phyloP scores from a whole-genome alignment of 2,329 filamentous ascomycete species.

The Fusarium torulosum region DNA sequence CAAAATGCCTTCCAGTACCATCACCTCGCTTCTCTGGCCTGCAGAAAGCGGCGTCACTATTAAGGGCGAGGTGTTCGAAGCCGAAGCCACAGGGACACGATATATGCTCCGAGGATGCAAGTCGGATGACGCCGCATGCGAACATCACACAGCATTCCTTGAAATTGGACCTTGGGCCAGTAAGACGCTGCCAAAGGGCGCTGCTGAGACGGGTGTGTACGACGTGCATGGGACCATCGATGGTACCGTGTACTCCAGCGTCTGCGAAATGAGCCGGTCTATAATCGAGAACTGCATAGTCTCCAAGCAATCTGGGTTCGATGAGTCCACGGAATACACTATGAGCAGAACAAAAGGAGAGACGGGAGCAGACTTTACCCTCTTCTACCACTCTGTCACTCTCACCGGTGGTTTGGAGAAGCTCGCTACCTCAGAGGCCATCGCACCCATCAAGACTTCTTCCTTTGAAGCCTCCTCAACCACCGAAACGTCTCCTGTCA shows the following conservation, averaged over 20 bases:
- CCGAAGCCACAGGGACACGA: constrained; percentile 1
- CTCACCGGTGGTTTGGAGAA: constrained; percentile 8
- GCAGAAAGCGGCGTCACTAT: not conserved
- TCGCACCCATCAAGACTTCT: not conserved
- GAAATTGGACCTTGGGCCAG: constrained; percentile 15
- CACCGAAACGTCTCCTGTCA: not conserved
- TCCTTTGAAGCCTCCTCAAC: not conserved
- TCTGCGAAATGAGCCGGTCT: constrained; percentile 16
- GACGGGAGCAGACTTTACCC: constrained; percentile 14
- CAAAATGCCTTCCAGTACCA: not conserved
- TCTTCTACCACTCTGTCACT: constrained; percentile 9
- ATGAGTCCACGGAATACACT: not conserved
- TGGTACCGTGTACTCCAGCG: constrained; percentile 18
- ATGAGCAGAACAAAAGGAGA: constrained; percentile 16
- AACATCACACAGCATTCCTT: constrained; percentile 19
- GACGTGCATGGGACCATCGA: constrained; percentile 15
- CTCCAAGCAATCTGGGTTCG: not conserved
- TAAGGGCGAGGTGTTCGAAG: constrained; percentile 3
- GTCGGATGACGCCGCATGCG: not conserved
- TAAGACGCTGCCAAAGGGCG: constrained; percentile 7
- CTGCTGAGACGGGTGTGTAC: constrained; percentile 11
- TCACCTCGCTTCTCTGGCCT: constrained; percentile 19
- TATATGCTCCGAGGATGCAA: constrained; percentile 17
- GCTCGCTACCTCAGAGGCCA: not conserved
- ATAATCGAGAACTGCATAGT: constrained; percentile 10